These are phyloP conservation scores for Trypanosoma mega DNA, from an alignment of 208 protist species.

Conservation along the genomic window DNA sequence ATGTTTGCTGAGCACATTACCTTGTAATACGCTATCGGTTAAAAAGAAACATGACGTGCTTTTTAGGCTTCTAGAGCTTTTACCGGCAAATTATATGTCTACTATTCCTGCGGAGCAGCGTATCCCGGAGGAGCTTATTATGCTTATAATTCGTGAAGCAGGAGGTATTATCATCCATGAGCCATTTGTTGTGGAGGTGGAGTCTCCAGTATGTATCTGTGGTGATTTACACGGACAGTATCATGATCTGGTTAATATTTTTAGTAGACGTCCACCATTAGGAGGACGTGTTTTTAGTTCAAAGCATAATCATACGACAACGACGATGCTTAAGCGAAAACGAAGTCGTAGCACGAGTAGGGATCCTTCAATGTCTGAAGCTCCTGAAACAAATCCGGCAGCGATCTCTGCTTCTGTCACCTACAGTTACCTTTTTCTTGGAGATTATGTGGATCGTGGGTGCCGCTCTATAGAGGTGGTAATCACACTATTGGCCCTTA, in stretches of 20 bases:
- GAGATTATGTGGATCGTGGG: conserved; percentile 98
- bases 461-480: conserved; percentile 96
- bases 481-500: conserved; percentile 92
- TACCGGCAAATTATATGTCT: conserved; percentile 69
- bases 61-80: conserved; percentile 65
- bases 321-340: not conserved
- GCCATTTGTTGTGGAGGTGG: conserved; percentile 61
- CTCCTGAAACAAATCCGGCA: not conserved
- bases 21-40: conserved; percentile 60
- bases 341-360: conserved; percentile 5
- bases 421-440: conserved; percentile 93
- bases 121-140: conserved; percentile 65
- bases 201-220: conserved; percentile 94
- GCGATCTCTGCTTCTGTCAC: conserved; percentile 30
- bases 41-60: conserved; percentile 72
- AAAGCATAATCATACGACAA: conserved; percentile 22
- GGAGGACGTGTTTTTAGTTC: conserved; percentile 37
- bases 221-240: conserved; percentile 99
- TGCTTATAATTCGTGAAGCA: conserved; percentile 58
- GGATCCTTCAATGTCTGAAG: conserved; percentile 7
- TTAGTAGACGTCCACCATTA: conserved; percentile 74
- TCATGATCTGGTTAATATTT: conserved; percentile 97
- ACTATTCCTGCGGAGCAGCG: conserved; percentile 45
- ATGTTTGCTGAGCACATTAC: conserved; percentile 55
- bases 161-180: conserved; percentile 62